Evolutionary conservation across 805 yeast genomes (phyloP).

Genomic region (Millerozyma miso): DNA sequence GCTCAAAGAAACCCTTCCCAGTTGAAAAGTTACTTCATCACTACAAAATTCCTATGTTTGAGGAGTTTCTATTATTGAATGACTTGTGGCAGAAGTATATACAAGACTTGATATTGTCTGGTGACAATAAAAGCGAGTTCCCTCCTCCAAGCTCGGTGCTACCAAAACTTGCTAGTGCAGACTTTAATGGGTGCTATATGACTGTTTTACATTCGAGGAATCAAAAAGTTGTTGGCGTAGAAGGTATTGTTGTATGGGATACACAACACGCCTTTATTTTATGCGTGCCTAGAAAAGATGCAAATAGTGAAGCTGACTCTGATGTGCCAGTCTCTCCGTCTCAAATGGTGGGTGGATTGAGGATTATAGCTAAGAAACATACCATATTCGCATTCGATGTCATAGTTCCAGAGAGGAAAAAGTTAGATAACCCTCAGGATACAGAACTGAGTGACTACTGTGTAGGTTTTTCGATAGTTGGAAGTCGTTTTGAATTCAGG

Average conservation of each 20-base stretch:
- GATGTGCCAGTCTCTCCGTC: constrained; percentile 19
- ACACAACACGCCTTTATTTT: constrained; percentile 68
- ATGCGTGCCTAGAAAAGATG: constrained; percentile 43
- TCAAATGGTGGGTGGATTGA: constrained; percentile 55
- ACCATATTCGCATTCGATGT: constrained; percentile 55
- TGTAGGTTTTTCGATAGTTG: constrained; percentile 63
- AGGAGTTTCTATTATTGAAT: constrained; percentile 51
- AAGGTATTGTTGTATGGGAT: constrained; percentile 84
- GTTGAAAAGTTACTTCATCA: constrained; percentile 18
- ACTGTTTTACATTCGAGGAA: constrained; percentile 57
- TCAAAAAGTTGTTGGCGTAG: constrained; percentile 51
- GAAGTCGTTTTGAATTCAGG: constrained; percentile 73
- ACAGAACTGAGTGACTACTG: constrained; percentile 15
- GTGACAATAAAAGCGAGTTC: constrained; percentile 13
- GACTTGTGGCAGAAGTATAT: constrained; percentile 74
- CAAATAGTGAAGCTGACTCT: constrained; percentile 31
- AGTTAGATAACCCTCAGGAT: constrained; percentile 23
- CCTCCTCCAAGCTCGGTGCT: constrained; percentile 33
- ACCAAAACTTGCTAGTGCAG: constrained; percentile 67
- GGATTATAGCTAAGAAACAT: constrained; percentile 64
- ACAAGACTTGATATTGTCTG: constrained; percentile 44
- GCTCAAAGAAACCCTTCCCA: constrained; percentile 21
- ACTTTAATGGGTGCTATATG: constrained; percentile 72
- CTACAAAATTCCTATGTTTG: constrained; percentile 38
- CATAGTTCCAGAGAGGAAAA: constrained; percentile 12